These are phyloP conservation scores for Pyrus communis DNA, from an alignment of 306 rosid species.

Conservation along the genomic window DNA sequence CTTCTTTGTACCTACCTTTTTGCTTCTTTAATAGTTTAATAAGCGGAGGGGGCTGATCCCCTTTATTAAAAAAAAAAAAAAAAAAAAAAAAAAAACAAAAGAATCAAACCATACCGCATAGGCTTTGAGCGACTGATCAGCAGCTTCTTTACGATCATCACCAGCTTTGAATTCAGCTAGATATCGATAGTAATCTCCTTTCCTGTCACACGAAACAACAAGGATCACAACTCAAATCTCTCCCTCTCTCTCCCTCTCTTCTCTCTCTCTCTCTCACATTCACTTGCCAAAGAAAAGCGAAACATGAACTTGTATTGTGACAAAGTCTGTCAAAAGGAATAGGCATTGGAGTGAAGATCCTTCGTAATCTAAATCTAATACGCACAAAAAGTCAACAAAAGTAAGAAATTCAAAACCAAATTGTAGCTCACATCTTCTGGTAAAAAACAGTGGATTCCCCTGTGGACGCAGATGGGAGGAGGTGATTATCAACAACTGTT, in stretches of 20 bases:
- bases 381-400: too few species aligned
- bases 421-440: constrained; percentile 25
- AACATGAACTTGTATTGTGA: neutral
- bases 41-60: too few species aligned
- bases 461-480: constrained; percentile 33
- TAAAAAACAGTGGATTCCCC: constrained; percentile 35
- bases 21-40: too few species aligned
- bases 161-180: constrained; percentile 38
- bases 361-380: too few species aligned
- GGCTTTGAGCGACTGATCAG: constrained; percentile 37
- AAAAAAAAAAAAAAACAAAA: too few species aligned
- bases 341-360: neutral
- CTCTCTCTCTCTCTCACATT: neutral
- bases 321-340: neutral
- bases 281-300: neutral
- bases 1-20: too few species aligned
- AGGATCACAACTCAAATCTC: neutral
- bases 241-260: neutral
- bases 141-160: constrained; percentile 34
- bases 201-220: constrained; percentile 15
- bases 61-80: too few species aligned
- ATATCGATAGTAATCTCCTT: constrained; percentile 48
- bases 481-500: constrained; percentile 31
- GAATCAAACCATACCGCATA: constrained; percentile 22
- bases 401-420: too few species aligned